Base-by-base conservation (phyloP, 768 basidiomycete species). In the Phallus indusiatus region DNA sequence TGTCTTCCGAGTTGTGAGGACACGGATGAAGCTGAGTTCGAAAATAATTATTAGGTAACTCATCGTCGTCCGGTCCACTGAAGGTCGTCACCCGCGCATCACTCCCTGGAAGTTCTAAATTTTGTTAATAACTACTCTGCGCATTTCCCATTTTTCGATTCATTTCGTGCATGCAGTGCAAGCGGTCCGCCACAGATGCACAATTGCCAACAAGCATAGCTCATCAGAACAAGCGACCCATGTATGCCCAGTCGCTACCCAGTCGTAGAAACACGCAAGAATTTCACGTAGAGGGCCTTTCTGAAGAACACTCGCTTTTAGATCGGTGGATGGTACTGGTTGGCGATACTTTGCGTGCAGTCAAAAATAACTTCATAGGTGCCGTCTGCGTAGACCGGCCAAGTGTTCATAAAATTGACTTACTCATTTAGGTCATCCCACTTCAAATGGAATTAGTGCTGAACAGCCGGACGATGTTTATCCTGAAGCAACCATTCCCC, bases 201-300 rank as follows among this genome's bases (percentile, higher is more conserved):
- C 57, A 51, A 36, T 42, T 59, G 17, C 49, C 57, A 20, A 28
- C 49, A 20, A 59, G 33, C 16, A 36, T 53, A 17, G 36, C 50
- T 22, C 57, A 59, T 36, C 24, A 34, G 28, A 48, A 59, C 36
- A 59, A 59, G 37, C 57, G 57, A 33, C 57, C 48, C 12, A 59
- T 59, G 57, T 56, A 56, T 46, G 49, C 55, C 6, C 48, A 59
- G 36, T 51, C 57, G 14, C 57, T 59, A n/a, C 57, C 57, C 9
- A 51, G 18, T 28, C 48, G 57, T n/a, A 9, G n/a, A 17, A 59
- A 33, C 16, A 53, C 33, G 33, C 57, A 51, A 20, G 57, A 35
- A 18, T 20, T 35, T 34, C 28, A 51, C 33, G 21, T 51, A 5
- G 57, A 59, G n/a, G 57, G 50, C n/a, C 35, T 51, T 28, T 33